A percentile compares a stretch with the other conserved stretches of the same genome.
These are phyloP conservation scores for Pyrus communis DNA, from an alignment of 306 rosid species.

Conservation along the genomic window DNA sequence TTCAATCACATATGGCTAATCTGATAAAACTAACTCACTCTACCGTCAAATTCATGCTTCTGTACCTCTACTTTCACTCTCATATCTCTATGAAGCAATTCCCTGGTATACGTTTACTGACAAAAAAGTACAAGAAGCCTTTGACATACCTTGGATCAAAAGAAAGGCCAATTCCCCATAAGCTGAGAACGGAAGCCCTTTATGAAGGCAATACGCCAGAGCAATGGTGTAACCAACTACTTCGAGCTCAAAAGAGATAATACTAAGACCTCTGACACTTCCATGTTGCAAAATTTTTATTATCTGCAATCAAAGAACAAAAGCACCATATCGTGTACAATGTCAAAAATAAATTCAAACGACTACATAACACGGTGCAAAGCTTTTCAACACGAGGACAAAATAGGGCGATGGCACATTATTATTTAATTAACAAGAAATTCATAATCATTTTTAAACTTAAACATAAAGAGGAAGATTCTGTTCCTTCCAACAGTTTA, in stretches of 20 bases:
- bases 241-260: conserved; percentile 79
- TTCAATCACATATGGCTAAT: not conserved
- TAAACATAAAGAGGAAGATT: not conserved
- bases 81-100: not conserved
- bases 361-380: not conserved
- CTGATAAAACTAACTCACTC: not conserved
- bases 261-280: conserved; percentile 86
- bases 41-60: not conserved
- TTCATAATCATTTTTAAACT: not conserved
- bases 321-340: not conserved
- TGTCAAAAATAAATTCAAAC: not conserved
- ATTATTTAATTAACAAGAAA: not conserved
- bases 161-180: conserved; percentile 86
- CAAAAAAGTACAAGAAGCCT: not conserved
- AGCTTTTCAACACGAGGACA: not conserved
- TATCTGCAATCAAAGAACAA: conserved; percentile 40
- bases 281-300: conserved; percentile 56
- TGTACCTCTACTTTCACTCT: not conserved
- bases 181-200: conserved; percentile 91
- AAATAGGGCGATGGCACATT: too few relatives aligned
- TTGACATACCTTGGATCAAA: conserved; percentile 63
- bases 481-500: not conserved
- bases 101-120: not conserved
- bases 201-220: conserved; percentile 84
- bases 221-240: conserved; percentile 82